Percentiles rank a stretch among this genome's conserved stretches.
Conservation (phyloP, 164 flowering plant species). For the Piper longum region DNA sequence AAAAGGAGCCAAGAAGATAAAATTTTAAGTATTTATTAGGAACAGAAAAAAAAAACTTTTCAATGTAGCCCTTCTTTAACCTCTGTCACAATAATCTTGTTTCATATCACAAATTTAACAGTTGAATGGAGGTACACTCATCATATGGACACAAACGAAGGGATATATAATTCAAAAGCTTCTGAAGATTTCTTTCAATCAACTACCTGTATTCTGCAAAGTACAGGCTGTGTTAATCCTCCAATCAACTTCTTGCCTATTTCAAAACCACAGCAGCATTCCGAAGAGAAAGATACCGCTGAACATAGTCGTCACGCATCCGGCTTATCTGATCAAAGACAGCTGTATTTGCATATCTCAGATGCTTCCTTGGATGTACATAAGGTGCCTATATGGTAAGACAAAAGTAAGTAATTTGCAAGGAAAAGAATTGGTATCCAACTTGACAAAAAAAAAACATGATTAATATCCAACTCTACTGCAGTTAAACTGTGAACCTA, state of each 20-base stretch:
- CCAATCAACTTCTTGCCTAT: conserved; percentile 8
- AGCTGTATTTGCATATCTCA: conserved; percentile 83
- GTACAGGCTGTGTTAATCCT: neutral
- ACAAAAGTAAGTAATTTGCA: neutral
- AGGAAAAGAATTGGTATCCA: no score
- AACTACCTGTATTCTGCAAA: no score
- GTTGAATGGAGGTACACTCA: no score
- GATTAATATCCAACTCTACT: neutral
- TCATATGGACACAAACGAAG: no score
- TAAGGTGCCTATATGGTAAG: conserved; percentile 66
- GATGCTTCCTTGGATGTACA: conserved; percentile 72
- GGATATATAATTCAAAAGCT: no score
- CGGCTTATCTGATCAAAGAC: conserved; percentile 67
- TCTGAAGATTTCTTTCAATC: no score
- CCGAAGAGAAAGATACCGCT: conserved; percentile 66
- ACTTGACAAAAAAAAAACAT: neutral
- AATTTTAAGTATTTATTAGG: no score
- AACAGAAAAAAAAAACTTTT: no score
- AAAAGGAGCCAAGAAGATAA: no score
- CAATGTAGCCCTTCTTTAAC: no score
- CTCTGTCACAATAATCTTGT: no score
- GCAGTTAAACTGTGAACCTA: neutral
- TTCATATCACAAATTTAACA: no score
- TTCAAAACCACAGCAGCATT: conserved; percentile 71
- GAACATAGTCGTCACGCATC: conserved; percentile 75